Base-by-base conservation (phyloP, 768 basidiomycete species). In the Gloeophyllum trabeum region DNA sequence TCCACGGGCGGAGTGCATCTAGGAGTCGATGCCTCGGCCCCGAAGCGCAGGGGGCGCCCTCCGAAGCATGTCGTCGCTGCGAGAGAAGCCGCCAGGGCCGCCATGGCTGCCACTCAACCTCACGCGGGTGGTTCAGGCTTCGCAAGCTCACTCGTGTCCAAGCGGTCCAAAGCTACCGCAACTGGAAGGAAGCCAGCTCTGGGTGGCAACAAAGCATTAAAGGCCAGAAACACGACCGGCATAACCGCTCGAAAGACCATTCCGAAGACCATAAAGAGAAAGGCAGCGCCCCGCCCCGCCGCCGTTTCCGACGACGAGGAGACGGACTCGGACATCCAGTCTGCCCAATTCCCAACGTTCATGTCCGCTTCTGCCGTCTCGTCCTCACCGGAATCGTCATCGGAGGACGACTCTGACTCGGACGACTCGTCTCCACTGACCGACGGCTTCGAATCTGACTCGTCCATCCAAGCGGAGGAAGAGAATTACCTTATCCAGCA, bases 21-120 rank as follows among this genome's bases (percentile, higher is more conserved):
- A 19, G 37, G 45, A 5, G 43, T 30, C 37, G 51, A 39, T 35
- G 7, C 39, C n/a, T 16, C 48, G 24, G 50, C 42, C 4, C 64
- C 62, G 47, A 79, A 70, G 58, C 70, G 71, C 51, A 60, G 70
- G 49, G 74, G 77, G 25, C 71, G 81, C 25, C 75, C 76, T 14
- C 66, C 71, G 45, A 85, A 76, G 55, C 51, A 61, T 6, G 47
- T 61, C 43, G 52, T 58, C 24, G 57, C 66, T 44, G 53, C 61
- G 23, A 64, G 65, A 45, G 57, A 62, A 41, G 51, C 55, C 20
- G 43, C 54, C 47, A 54, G 50, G n/a, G 46, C 51, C 6, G 47
- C 47, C 4, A 24, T 42, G 13, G 32, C 39, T 13, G 42, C 46
- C 3, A 23, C 24, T 6, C 30, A 26, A 19, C 35, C 21, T 18